Base-by-base conservation (phyloP, 495 filamentous ascomycete genomes). In the Tuber calosporum region DNA sequence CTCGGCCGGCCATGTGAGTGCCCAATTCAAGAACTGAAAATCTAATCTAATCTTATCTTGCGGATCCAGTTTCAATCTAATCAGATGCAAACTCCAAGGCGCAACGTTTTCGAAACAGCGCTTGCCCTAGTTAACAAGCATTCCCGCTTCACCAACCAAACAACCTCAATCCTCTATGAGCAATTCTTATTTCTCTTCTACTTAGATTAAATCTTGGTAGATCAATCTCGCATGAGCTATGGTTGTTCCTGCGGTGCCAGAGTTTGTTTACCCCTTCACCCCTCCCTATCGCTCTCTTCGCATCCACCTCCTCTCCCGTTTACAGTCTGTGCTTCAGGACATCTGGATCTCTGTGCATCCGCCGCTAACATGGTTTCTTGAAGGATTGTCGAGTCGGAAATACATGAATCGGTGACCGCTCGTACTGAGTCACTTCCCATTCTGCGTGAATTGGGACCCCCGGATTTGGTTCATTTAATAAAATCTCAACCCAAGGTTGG, bases 391-490 rank as follows among this genome's bases (percentile, higher is more conserved):
- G 95, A 98, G 83, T 92, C 97, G 81, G 88, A 94, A 66, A 86
- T 95, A 48, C 91, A 91, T 80, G 90, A 96, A 76, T 92, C 93
- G 53, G 89, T 97, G 81, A 92, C 94, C 82, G 88, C 93, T 79
- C 91, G 95, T 79, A 93, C 94, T 79, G 95, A 98, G 77, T 88
- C 91, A 13, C 86, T 99, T 30, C 87, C 89, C 80, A 86, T 88
- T 41, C 85, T 98, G 73, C 90, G 95, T 77, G 95, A 99, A 86
- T 87, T 98, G 72, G 95, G 95, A 40, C 96, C 95, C 11, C 95
- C 95, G 40, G 95, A 99, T 81, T 86, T 99, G 38, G 95, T 97
- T 30, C 95, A 98, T 84, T 86, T 99, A 69, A 88, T 96, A 75
- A 97, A 97, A 82, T 93, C 96, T 75, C 90, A 91, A 62, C 83